Evolutionary conservation across 2,329 filamentous ascomycete genomes (phyloP).

Genomic region (Furcasterigmium furcatum): DNA sequence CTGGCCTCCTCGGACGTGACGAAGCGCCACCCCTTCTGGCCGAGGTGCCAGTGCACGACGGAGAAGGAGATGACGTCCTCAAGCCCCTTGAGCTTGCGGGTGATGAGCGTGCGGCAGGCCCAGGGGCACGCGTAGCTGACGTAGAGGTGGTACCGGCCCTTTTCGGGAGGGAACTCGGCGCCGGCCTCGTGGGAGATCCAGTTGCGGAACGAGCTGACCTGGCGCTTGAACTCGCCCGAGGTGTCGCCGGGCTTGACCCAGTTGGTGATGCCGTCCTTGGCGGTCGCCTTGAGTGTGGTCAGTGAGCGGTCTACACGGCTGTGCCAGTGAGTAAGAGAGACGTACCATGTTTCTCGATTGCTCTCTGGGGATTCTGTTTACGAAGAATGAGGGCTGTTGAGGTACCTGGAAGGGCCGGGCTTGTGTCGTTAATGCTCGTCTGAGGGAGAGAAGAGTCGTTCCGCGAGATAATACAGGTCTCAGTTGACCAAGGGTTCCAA

Average conservation of each 20-base stretch:
- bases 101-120: slow-evolving; percentile 87
- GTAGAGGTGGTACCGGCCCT: slow-evolving; percentile 90
- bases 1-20: slow-evolving; percentile 53
- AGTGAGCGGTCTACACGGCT: background rate
- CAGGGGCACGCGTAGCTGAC: slow-evolving; percentile 93
- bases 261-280: slow-evolving; percentile 60
- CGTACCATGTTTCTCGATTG: no score
- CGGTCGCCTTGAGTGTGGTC: slow-evolving; percentile 27
- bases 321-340: no score
- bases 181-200: slow-evolving; percentile 70
- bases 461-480: no score
- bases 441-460: no score
- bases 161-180: slow-evolving; percentile 79
- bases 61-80: slow-evolving; percentile 79
- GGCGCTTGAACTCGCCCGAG: slow-evolving; percentile 89
- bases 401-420: no score
- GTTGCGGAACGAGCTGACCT: slow-evolving; percentile 77
- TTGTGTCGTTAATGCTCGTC: no score
- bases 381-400: no score
- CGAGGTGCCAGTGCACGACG: slow-evolving; percentile 91
- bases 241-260: slow-evolving; percentile 79
- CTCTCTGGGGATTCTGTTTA: no score
- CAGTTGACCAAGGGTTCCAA: no score
- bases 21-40: slow-evolving; percentile 75
- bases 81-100: slow-evolving; percentile 85